A percentile compares a stretch with the other conserved stretches of the same genome.
phyloP scores from a whole-genome alignment of 129 eudicot genomes.

The Tagetes patula region DNA sequence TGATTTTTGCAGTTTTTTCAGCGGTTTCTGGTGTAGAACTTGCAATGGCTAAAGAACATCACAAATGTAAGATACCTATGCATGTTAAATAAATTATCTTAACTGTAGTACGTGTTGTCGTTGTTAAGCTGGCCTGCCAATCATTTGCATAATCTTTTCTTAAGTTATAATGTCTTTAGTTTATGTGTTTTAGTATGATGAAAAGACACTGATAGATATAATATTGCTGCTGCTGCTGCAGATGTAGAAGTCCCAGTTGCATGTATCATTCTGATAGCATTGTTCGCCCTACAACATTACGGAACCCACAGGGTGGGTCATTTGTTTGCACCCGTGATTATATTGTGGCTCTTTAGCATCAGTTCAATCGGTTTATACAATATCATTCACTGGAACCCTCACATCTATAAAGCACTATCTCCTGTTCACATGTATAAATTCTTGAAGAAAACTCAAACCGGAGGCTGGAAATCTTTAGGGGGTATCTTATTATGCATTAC shows the following conservation, averaged over 20 bases:
- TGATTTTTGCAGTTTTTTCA: slow-evolving; percentile 69
- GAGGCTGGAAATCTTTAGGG: slow-evolving; percentile 98
- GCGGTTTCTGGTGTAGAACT: slow-evolving; percentile 94
- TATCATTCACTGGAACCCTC: slow-evolving; percentile 92
- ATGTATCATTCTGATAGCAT: slow-evolving; percentile 77
- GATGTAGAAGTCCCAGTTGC: slow-evolving; percentile 94
- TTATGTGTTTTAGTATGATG: too few relatives aligned
- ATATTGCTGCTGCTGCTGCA: slow-evolving; percentile 63
- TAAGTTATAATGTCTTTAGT: slow-evolving; percentile 15
- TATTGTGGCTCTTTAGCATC: slow-evolving; percentile 84
- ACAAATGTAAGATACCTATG: slow-evolving; percentile 59
- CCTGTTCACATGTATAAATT: slow-evolving; percentile 80
- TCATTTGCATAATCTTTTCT: background rate
- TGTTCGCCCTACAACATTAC: slow-evolving; percentile 91
- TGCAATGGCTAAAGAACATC: slow-evolving; percentile 85
- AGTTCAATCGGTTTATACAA: slow-evolving; percentile 87
- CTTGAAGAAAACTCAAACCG: slow-evolving; percentile 79
- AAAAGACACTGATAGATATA: too few relatives aligned
- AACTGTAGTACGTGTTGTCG: background rate
- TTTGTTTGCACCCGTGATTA: slow-evolving; percentile 89
- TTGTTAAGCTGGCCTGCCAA: slow-evolving; percentile 5
- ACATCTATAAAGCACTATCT: slow-evolving; percentile 81
- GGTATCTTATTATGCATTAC: slow-evolving; percentile 91
- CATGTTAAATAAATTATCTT: background rate
- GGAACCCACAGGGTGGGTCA: slow-evolving; percentile 97